Evolutionary conservation across 78 protist species (phyloP), one percentile per base, ranked within the genome.

Genomic region (Polysphondylium violaceum): DNA sequence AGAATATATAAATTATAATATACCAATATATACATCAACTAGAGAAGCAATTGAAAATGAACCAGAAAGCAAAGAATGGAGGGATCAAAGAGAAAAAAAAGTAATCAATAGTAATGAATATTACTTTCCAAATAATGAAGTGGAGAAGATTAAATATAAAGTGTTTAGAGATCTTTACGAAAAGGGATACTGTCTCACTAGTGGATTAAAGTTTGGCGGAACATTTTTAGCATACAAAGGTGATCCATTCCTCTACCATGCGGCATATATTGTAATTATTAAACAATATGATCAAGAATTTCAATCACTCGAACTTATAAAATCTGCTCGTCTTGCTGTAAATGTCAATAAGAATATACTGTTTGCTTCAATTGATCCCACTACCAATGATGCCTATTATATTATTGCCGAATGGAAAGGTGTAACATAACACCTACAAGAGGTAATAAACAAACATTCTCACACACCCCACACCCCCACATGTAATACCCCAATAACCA

Each of bases 171-270:
- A 93, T 59, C 68, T 93, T 7, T 87, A 93, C 90, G 19, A 69
- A 21, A 61, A 69, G 1, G 95, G 95, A 2, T 87, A 87, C 50
- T 63, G 38, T 69, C 8, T 93, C 6, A 76, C 93, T 21, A 55
- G 69, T 14, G 95, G 93, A 19, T 27, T 29, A 5, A 93, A 93
- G n/a, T 93, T 93, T 67, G 95, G 95, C 9, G 95, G 95, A 2
- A 83, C 86, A 29, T 93, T 72, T 67, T 64, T 93, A 50, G 91
- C 74, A 29, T 93, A 93, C 33, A 83, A 86, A 41, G 91, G 90
- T 4, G 90, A 83, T 56, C 90, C 90, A 23, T 59, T 83, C 19
- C 21, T 69, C 14, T 74, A 56, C 41, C 90, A 83, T 29, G 59
- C 90, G 11, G 63, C 74, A 43, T 43, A 69, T 25, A 83, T 83